Percentiles rank a stretch among this genome's conserved stretches.
Conservation (phyloP, 768 basidiomycete genomes). For the Phaeotremella skinneri region DNA sequence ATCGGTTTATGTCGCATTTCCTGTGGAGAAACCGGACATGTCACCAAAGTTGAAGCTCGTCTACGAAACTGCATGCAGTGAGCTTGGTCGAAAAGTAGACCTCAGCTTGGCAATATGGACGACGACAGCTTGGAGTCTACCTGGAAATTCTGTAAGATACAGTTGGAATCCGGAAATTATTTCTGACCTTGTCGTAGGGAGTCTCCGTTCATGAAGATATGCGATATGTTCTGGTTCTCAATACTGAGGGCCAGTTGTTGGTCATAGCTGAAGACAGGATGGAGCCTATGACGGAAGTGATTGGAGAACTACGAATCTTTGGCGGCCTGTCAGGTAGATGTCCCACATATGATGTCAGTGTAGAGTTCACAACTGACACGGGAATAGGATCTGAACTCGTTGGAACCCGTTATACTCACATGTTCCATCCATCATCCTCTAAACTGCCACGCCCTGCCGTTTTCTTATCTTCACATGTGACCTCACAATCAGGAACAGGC, state of each 20-base stretch:
- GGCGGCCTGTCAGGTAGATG: conserved; percentile 45
- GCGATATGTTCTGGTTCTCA: conserved; percentile 60
- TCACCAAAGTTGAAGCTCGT: conserved; percentile 26
- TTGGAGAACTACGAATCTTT: conserved; percentile 48
- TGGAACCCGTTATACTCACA: conserved; percentile 61
- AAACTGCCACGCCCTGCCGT: conserved; percentile 55
- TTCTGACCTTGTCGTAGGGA: conserved; percentile 58
- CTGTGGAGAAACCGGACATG: conserved; percentile 54
- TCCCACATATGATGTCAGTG: background rate
- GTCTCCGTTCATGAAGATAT: conserved; percentile 78
- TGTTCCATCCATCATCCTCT: conserved; percentile 56
- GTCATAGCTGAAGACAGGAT: conserved; percentile 54
- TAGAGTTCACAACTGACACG: background rate
- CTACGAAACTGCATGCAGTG: conserved; percentile 16
- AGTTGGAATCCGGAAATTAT: background rate
- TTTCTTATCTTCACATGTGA: conserved; percentile 73
- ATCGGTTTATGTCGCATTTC: conserved; percentile 80
- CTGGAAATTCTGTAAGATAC: conserved; percentile 79
- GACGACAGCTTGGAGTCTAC: conserved; percentile 95
- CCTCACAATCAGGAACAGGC: conserved; percentile 83
- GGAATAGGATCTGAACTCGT: conserved; percentile 59
- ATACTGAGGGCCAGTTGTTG: conserved; percentile 35
- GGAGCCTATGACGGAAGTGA: conserved; percentile 39
- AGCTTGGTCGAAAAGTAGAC: conserved; percentile 19
- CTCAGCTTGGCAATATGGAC: conserved; percentile 83